Conservation (phyloP, 2,329 filamentous ascomycete genomes). For the Monosporascus sp. region DNA sequence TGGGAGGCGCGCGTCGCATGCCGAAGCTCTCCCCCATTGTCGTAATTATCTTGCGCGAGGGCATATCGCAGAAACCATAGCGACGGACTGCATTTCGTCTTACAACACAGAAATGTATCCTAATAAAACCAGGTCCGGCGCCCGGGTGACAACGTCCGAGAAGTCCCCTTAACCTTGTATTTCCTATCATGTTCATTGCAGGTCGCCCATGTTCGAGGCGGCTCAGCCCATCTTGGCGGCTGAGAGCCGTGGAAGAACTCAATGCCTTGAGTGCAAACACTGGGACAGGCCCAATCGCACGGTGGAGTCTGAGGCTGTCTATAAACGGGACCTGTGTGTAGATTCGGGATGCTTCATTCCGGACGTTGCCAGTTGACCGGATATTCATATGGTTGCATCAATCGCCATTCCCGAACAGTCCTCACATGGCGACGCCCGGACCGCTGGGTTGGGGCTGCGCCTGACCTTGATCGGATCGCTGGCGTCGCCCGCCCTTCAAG, state of each 20-base stretch:
- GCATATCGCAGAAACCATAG: not conserved
- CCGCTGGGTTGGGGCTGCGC: conserved; percentile 12
- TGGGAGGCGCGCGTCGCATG: too few species aligned
- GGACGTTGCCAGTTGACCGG: too few species aligned
- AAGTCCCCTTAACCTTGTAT: not conserved
- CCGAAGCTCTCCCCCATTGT: too few species aligned
- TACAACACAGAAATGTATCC: conserved; percentile 5
- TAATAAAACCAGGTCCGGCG: conserved; percentile 1
- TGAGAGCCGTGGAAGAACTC: too few species aligned
- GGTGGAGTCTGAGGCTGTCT: too few species aligned
- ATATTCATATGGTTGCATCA: not conserved
- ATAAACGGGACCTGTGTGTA: too few species aligned
- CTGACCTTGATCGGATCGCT: conserved; percentile 30
- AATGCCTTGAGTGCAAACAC: too few species aligned
- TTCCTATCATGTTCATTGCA: not conserved
- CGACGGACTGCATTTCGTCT: not conserved
- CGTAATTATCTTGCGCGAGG: not conserved
- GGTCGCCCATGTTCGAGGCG: not conserved
- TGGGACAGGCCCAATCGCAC: too few species aligned
- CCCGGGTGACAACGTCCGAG: not conserved
- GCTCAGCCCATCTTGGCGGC: too few species aligned
- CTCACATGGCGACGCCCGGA: conserved; percentile 15
- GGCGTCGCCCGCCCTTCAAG: conserved; percentile 64
- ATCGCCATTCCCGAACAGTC: not conserved
- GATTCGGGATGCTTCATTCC: too few species aligned